A percentile compares a stretch with the other conserved stretches of the same genome.
Conservation (phyloP, 2,329 filamentous ascomycete species). For the Phialemonium atrogriseum region DNA sequence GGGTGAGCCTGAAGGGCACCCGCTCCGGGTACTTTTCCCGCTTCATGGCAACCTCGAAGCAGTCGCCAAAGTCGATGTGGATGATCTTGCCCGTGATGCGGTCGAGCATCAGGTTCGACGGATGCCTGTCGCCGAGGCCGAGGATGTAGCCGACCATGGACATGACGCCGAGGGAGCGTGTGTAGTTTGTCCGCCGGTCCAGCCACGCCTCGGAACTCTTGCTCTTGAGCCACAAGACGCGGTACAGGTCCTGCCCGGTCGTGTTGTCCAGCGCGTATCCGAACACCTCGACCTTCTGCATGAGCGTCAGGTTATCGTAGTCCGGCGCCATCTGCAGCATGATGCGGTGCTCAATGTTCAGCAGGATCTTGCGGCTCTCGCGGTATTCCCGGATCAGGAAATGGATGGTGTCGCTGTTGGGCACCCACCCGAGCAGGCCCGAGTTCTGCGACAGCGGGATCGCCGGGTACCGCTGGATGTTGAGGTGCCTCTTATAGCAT, state of each 20-base stretch:
- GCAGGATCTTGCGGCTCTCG: constrained; percentile 90
- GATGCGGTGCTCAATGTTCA: constrained; percentile 98
- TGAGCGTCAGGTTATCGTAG: constrained; percentile 95
- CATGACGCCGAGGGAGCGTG: constrained; percentile 94
- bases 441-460: constrained; percentile 96
- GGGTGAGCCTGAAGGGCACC: constrained; percentile 92
- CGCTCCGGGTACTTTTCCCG: constrained; percentile 97
- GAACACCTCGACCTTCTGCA: constrained; percentile 99
- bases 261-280: constrained; percentile 99
- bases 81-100: constrained; percentile 93
- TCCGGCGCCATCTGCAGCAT: constrained; percentile 99
- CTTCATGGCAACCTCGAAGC: constrained; percentile 99
- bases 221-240: constrained; percentile 96
- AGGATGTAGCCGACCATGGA: constrained; percentile 99
- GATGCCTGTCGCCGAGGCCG: constrained; percentile 90
- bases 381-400: constrained; percentile 96
- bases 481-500: constrained; percentile 93
- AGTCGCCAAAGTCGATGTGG: constrained; percentile 98
- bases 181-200: constrained; percentile 97
- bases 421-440: constrained; percentile 90
- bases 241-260: constrained; percentile 95
- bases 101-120: constrained; percentile 96
- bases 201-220: constrained; percentile 98
- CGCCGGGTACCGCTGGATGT: constrained; percentile 92
- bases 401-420: constrained; percentile 94